phyloP scores from a whole-genome alignment of 2,329 filamentous ascomycete genomes.

The Cercospora berteroae region DNA sequence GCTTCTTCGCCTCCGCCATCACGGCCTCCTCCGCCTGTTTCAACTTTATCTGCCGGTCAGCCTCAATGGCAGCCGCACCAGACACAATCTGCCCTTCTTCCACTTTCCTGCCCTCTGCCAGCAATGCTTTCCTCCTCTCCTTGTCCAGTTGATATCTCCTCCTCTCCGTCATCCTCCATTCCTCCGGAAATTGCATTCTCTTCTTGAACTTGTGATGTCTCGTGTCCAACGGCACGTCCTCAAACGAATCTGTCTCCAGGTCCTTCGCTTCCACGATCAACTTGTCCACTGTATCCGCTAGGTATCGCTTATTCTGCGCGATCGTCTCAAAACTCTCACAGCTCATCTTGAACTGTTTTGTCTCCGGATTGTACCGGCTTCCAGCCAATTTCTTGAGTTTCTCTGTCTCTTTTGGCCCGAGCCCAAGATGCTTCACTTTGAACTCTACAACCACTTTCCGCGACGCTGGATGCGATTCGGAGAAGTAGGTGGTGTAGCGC shows the following conservation, averaged over 20 bases:
- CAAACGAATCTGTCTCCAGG: constrained; percentile 70
- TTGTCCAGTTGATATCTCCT: constrained; percentile 64
- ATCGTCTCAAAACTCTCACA: constrained; percentile 79
- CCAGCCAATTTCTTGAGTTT: constrained; percentile 90
- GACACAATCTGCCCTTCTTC: constrained; percentile 48
- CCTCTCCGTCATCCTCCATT: constrained; percentile 76
- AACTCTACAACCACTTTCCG: constrained; percentile 95
- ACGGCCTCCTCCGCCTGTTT: constrained; percentile 31
- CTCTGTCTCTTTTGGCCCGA: constrained; percentile 54
- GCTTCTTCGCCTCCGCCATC: constrained; percentile 34
- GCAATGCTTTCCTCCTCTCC: constrained; percentile 52
- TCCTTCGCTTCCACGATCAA: constrained; percentile 74
- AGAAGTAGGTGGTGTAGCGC: constrained; percentile 95
- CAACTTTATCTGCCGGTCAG: constrained; percentile 28
- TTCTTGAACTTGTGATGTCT: constrained; percentile 73
- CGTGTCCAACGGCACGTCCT: constrained; percentile 84
- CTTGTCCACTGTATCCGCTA: constrained; percentile 72
- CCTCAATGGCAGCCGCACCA: constrained; percentile 33
- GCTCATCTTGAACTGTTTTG: constrained; percentile 80
- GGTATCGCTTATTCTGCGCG: constrained; percentile 95
- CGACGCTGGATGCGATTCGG: constrained; percentile 85
- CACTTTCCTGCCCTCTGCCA: constrained; percentile 56
- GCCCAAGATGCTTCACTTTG: constrained; percentile 64
- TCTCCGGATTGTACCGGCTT: constrained; percentile 81
- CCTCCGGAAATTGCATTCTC: constrained; percentile 70